These are phyloP conservation scores for Monosporascus sp. DNA, from an alignment of 2,329 filamentous ascomycete species.

Conservation along the genomic window DNA sequence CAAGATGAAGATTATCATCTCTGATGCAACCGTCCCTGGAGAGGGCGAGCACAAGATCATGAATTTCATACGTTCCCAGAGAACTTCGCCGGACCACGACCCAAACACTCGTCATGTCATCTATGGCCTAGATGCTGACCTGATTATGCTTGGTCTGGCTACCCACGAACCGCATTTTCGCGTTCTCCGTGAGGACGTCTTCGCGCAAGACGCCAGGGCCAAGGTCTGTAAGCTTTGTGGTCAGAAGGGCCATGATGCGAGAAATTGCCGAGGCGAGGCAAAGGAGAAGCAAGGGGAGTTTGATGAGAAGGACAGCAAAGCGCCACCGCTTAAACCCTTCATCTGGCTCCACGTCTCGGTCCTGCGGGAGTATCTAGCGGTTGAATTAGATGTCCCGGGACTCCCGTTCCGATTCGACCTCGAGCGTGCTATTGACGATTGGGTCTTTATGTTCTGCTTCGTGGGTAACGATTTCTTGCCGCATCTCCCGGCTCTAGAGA, in stretches of 20 bases:
- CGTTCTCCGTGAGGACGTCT: slow-evolving; percentile 94
- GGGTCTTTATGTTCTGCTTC: slow-evolving; percentile 99
- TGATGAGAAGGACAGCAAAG: slow-evolving; percentile 71
- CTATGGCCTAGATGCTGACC: slow-evolving; percentile 93
- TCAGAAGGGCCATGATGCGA: slow-evolving; percentile 85
- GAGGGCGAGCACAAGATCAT: slow-evolving; percentile 99
- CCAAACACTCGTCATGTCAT: slow-evolving; percentile 98
- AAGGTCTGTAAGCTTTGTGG: slow-evolving; percentile 84
- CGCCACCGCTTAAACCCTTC: slow-evolving; percentile 75
- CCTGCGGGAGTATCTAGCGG: slow-evolving; percentile 85
- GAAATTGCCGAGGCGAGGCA: slow-evolving; percentile 73
- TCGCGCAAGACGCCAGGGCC: slow-evolving; percentile 79
- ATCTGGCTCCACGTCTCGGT: slow-evolving; percentile 97
- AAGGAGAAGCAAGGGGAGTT: slow-evolving; percentile 76
- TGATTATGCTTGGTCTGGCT: slow-evolving; percentile 96
- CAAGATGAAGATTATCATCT: slow-evolving; percentile 95
- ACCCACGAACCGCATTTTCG: slow-evolving; percentile 98
- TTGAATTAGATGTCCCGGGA: slow-evolving; percentile 77
- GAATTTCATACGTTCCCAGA: slow-evolving; percentile 93
- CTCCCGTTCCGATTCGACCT: slow-evolving; percentile 88
- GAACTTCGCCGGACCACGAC: slow-evolving; percentile 83
- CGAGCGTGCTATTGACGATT: slow-evolving; percentile 91
- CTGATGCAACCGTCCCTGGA: slow-evolving; percentile 93
- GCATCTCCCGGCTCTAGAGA: slow-evolving; percentile 94
- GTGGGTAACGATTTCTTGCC: slow-evolving; percentile 98